Conservation (phyloP, 768 basidiomycete species). For the Hydnomerulius pinastri region DNA sequence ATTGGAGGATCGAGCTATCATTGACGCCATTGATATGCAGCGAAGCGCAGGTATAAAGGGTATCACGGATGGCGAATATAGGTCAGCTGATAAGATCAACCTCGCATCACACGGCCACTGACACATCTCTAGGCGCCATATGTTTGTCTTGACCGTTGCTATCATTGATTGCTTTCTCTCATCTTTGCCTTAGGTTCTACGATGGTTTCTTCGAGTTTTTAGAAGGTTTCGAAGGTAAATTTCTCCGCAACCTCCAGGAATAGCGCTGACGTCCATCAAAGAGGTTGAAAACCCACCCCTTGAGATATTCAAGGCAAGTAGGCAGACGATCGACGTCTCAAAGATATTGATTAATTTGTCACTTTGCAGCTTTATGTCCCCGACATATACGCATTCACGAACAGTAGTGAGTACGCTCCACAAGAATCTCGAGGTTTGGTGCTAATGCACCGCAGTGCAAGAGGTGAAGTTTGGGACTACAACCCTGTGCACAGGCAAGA, state of each 20-base stretch:
- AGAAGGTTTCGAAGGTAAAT: slow-evolving; percentile 27
- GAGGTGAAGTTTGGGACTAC: slow-evolving; percentile 24
- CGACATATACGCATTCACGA: slow-evolving; percentile 21
- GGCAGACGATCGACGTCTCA: too few relatives aligned
- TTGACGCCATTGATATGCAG: slow-evolving; percentile 38
- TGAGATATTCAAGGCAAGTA: slow-evolving; percentile 26
- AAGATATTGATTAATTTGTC: neutral
- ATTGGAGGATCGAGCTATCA: slow-evolving; percentile 43
- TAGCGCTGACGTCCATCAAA: slow-evolving; percentile 8
- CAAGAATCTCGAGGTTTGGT: neutral
- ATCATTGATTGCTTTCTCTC: neutral
- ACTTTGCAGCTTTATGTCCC: slow-evolving; percentile 25
- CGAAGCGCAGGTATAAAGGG: slow-evolving; percentile 42
- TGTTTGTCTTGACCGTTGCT: slow-evolving; percentile 12
- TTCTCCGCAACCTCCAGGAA: neutral
- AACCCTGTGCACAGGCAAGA: slow-evolving; percentile 51
- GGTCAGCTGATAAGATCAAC: slow-evolving; percentile 31
- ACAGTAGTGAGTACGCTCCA: slow-evolving; percentile 13
- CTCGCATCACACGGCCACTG: neutral
- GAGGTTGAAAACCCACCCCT: slow-evolving; percentile 25
- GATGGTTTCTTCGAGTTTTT: slow-evolving; percentile 30
- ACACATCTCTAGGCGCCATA: slow-evolving; percentile 25
- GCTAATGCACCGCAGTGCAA: neutral
- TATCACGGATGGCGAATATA: slow-evolving; percentile 45
- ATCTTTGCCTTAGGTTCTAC: slow-evolving; percentile 20